Conservation (phyloP, 2,329 filamentous ascomycete genomes). For the Penicillium sclerotiorum region DNA sequence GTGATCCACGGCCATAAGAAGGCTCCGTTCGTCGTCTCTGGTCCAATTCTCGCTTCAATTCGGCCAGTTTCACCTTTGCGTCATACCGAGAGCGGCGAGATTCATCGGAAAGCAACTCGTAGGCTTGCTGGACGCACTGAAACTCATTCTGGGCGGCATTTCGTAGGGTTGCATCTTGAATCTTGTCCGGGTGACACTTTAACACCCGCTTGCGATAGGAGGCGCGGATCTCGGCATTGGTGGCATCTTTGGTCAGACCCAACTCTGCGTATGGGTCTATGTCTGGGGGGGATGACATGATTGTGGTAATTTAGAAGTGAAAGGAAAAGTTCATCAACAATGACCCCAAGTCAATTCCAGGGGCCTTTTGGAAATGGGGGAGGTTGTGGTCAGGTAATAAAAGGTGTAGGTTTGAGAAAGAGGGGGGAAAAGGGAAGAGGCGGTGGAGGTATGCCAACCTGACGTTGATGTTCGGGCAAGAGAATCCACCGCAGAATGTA, state of each 20-base stretch:
- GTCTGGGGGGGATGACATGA: constrained; percentile 33
- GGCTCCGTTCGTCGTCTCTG: constrained; percentile 43
- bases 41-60: constrained; percentile 61
- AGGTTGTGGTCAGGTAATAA: constrained; percentile 4
- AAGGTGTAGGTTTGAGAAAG: constrained; percentile 4
- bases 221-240: constrained; percentile 70
- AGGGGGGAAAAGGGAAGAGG: constrained; percentile 18
- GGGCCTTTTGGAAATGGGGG: constrained; percentile 25
- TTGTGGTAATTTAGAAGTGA: constrained; percentile 11
- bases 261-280: constrained; percentile 79
- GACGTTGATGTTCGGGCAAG: constrained; percentile 18
- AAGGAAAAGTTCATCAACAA: constrained; percentile 10
- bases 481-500: constrained; percentile 24
- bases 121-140: constrained; percentile 88
- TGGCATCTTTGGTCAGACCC: constrained; percentile 72
- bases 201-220: constrained; percentile 85
- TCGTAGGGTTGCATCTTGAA: constrained; percentile 76
- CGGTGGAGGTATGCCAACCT: constrained; percentile 22
- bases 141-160: constrained; percentile 82
- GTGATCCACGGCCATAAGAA: constrained; percentile 23
- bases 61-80: constrained; percentile 68
- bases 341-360: too few species aligned
- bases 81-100: constrained; percentile 74
- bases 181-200: constrained; percentile 89
- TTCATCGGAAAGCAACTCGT: constrained; percentile 84